phyloP scores from a whole-genome alignment of 805 yeast species.

The Candida sonorensis region DNA sequence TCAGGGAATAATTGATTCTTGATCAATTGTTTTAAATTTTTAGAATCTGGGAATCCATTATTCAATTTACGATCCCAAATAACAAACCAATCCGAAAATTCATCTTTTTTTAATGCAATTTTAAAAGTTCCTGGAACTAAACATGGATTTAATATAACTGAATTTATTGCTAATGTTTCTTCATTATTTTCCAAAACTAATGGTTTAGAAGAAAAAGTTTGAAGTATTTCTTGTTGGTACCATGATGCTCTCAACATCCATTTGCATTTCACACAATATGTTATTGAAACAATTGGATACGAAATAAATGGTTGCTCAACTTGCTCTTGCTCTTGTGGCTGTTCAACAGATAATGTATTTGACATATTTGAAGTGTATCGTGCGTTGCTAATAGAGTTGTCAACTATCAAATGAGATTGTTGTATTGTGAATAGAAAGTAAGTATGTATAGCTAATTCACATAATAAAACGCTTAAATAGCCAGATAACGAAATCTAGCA shows the following conservation, averaged over 20 bases:
- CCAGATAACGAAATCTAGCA: too few relatives aligned
- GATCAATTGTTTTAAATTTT: slow-evolving; percentile 62
- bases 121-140: slow-evolving; percentile 50
- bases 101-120: slow-evolving; percentile 38
- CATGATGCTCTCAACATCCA: slow-evolving; percentile 88
- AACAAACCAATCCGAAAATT: slow-evolving; percentile 24
- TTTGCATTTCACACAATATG: slow-evolving; percentile 76
- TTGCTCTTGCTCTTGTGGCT: neutral
- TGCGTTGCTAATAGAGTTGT: too few relatives aligned
- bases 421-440: too few relatives aligned
- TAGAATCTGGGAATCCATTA: slow-evolving; percentile 86
- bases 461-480: too few relatives aligned
- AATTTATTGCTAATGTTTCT: slow-evolving; percentile 36
- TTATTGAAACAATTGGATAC: slow-evolving; percentile 60
- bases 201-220: slow-evolving; percentile 48
- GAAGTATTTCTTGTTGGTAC: slow-evolving; percentile 81
- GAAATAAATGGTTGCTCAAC: neutral
- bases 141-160: slow-evolving; percentile 44
- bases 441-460: too few relatives aligned
- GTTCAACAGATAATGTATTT: too few relatives aligned
- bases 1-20: slow-evolving; percentile 53
- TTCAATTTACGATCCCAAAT: slow-evolving; percentile 57
- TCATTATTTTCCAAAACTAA: slow-evolving; percentile 4
- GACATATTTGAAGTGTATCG: too few relatives aligned
- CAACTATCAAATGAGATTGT: too few relatives aligned